Base-by-base conservation (phyloP, 2,329 filamentous ascomycete genomes). In the Hypoxylon sp. region DNA sequence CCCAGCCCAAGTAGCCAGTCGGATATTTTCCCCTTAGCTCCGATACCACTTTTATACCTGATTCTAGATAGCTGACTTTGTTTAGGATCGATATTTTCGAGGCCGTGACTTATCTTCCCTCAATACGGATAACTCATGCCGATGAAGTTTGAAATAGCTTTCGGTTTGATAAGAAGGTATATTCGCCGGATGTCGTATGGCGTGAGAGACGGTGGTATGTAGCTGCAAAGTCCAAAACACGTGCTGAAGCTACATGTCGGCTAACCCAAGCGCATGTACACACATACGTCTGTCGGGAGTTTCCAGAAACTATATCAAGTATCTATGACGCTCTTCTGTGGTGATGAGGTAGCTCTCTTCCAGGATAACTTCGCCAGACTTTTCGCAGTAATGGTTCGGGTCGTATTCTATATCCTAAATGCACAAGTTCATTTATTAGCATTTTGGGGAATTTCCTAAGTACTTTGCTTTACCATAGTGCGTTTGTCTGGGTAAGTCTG, bases 11-110 rank as follows among this genome's bases (percentile, higher is more conserved):
- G 43, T 5, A 63, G 59, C 65, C 65, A 70, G 61, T 70, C 68
- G 55, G 59, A 59, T 32, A 63, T 63, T 63, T 62, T 50, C 6
- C 23, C 50, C 41, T 60, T 63, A 60, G 64, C 53, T 60, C 53
- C 58, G 53, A 52, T 49, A 62, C 25, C 21, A 60, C 53, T 55
- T 38, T 14, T 25, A 57, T 36, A 45, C 6, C 28, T 30, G 30
- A 46, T 45, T n/a, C 49, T 60, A 19, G 23, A 38, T 19, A 38
- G 17, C 19, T 21, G 41, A 25, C n/a, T 41, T 41, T 23, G 25
- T 36, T 38, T 41, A 41, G 6, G 7, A 34, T 23, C 21, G 14
- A 34, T 23, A 36, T 52, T 11, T 38, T 43, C 7, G n/a, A 43
- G 14, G 23, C n/a, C 19, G 41, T 21, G 30, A 9, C 36, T 30